phyloP scores from a whole-genome alignment of 768 basidiomycete species.

The Suillus placidus region DNA sequence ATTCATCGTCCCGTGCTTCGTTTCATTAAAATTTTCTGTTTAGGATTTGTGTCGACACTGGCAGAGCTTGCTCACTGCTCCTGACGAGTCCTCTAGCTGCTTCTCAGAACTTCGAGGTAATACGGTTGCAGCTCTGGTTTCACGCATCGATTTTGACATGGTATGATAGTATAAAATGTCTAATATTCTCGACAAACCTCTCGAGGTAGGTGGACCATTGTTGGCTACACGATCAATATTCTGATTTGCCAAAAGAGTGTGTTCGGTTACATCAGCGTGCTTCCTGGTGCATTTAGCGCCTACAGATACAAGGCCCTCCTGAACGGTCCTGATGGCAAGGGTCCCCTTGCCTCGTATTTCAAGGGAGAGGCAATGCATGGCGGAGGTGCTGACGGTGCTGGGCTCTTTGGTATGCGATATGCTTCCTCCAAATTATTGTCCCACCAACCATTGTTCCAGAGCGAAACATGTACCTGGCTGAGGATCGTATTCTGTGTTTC shows the following conservation, averaged over 20 bases:
- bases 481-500: slow-evolving; percentile 90
- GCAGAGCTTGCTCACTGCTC: slow-evolving; percentile 69
- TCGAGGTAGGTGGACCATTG: slow-evolving; percentile 61
- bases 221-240: background rate
- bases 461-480: slow-evolving; percentile 91
- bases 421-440: background rate
- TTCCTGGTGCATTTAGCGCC: slow-evolving; percentile 92
- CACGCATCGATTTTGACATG: slow-evolving; percentile 10
- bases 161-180: slow-evolving; percentile 83
- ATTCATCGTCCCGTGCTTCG: slow-evolving; percentile 1
- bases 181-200: slow-evolving; percentile 93
- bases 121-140: background rate
- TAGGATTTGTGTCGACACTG: slow-evolving; percentile 83
- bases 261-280: slow-evolving; percentile 84
- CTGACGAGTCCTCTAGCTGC: slow-evolving; percentile 81
- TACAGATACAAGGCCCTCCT: slow-evolving; percentile 87
- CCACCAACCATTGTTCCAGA: slow-evolving; percentile 38
- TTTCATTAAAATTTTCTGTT: slow-evolving; percentile 1
- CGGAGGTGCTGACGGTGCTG: slow-evolving; percentile 57
- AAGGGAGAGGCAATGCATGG: slow-evolving; percentile 89
- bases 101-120: slow-evolving; percentile 92
- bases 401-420: slow-evolving; percentile 56
- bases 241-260: slow-evolving; percentile 52
- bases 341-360: slow-evolving; percentile 91
- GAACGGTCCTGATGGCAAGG: slow-evolving; percentile 86